Evolutionary conservation across 371 early-diverging fungal genomes (phyloP), one percentile per base, ranked within the genome.

Genomic region (Parasitella parasitica): DNA sequence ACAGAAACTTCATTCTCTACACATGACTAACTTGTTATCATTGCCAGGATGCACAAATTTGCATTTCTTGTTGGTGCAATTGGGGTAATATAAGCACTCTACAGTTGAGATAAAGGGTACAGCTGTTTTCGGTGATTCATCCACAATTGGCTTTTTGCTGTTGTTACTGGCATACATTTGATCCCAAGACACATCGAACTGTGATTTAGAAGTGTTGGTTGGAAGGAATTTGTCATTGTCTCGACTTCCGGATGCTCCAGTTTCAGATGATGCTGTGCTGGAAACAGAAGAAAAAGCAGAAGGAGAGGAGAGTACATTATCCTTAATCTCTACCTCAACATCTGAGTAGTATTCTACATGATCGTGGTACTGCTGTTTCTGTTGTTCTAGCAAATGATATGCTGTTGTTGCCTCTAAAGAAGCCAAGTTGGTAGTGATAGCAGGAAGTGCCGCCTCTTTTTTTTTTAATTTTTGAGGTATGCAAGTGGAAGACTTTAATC

Each of bases 1-100:
- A 8, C 18, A 7, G 4, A 11, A 1, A 3, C 20, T 22, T 0
- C 4, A 18, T 20, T 20, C 20, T 7, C 15, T 20, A n/a, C n/a
- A n/a, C 1, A 5, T 6, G 11, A 22, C 71, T 66, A 80, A 82
- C 83, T 76, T 76, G 74, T 81, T 80, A 13, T 70, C 73, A n/a
- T 59, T 54, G 0, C 70, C 62, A 32, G 84, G 82, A 49, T 84
- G 84, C 2, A 65, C 64, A 59, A 75, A 84, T 57, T 84, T 84
- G 76, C 84, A 84, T 48, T 78, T 75, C 62, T 80, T 78, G 73
- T 84, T 84, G 24, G 82, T 84, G 58, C 84, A 84, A 37, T 71
- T 69, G n/a, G 84, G 84, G 77, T 81, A 83, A 61, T 73, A 81
- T 34, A 67, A 66, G 58, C 84, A 83, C 3, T 77, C 66, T n/a